Conservation (phyloP, 2,329 filamentous ascomycete species). For the Fusarium beomiforme region DNA sequence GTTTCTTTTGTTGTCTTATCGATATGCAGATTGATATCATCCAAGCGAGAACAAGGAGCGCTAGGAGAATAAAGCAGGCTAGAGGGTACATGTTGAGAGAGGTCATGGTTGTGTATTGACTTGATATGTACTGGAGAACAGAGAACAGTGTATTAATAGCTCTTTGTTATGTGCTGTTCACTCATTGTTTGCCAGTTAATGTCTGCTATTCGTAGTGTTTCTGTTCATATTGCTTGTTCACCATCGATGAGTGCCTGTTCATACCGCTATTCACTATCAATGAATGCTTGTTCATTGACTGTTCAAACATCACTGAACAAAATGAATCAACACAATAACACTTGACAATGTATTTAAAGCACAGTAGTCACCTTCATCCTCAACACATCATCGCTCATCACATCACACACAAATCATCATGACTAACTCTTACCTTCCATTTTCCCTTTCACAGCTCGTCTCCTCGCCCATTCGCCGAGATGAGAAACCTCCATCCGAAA, state of each 20-base stretch:
- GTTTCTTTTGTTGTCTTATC: not conserved
- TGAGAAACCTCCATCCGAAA: not conserved
- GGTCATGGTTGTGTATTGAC: not conserved
- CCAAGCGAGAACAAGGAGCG: slow-evolving; percentile 2
- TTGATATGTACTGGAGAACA: not conserved
- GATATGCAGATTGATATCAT: not conserved
- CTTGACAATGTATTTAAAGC: not conserved
- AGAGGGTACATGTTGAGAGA: not conserved
- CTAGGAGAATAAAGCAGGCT: not conserved
- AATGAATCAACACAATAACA: not conserved
- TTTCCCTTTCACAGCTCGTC: not conserved
- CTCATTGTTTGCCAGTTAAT: not conserved
- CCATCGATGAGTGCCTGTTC: not conserved
- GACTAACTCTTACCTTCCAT: not conserved
- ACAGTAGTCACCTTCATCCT: not conserved
- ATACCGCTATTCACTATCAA: not conserved
- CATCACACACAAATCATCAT: not conserved
- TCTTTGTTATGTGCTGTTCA: not conserved
- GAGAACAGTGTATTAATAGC: not conserved
- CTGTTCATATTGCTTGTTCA: not conserved
- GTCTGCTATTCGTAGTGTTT: not conserved
- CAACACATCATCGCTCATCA: not conserved
- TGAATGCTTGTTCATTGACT: not conserved
- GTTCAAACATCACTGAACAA: not conserved
- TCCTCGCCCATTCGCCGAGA: slow-evolving; percentile 12